phyloP scores from a whole-genome alignment of 2,329 filamentous ascomycete genomes.

The Cercospora sesami region DNA sequence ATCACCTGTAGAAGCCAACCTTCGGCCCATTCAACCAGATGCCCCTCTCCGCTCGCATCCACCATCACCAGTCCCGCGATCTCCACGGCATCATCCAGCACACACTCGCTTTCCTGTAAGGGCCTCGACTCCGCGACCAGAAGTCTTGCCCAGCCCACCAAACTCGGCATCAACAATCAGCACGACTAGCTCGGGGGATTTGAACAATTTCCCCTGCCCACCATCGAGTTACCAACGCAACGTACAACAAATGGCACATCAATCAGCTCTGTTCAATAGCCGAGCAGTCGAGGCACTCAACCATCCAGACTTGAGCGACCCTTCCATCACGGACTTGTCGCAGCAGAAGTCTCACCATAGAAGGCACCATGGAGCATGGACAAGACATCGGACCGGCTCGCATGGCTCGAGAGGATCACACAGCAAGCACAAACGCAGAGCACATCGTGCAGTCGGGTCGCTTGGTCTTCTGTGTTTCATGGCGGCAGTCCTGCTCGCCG shows the following conservation, averaged over 20 bases:
- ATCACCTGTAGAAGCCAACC: constrained; percentile 2
- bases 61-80: constrained; percentile 6
- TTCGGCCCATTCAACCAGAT: constrained; percentile 8
- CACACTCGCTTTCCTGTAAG: constrained; percentile 11
- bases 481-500: constrained; percentile 33
- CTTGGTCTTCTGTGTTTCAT: constrained; percentile 28
- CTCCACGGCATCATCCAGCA: constrained; percentile 6
- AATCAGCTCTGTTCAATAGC: constrained; percentile 33
- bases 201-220: constrained; percentile 25
- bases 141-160: constrained; percentile 27
- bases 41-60: constrained; percentile 20
- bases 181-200: constrained; percentile 4
- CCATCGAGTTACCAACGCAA: constrained; percentile 26
- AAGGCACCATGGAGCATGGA: constrained; percentile 27
- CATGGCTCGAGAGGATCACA: constrained; percentile 13
- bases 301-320: constrained; percentile 37
- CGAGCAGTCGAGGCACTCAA: constrained; percentile 33
- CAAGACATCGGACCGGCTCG: constrained; percentile 13
- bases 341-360: constrained; percentile 30
- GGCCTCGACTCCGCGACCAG: constrained; percentile 10
- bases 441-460: constrained; percentile 18
- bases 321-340: constrained; percentile 31
- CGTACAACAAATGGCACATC: constrained; percentile 29
- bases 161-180: constrained; percentile 13
- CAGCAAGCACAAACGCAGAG: constrained; percentile 14